Percentiles rank a stretch among this genome's conserved stretches.
Conservation (phyloP, 257 asterid genomes). For the Jasminum sambac region DNA sequence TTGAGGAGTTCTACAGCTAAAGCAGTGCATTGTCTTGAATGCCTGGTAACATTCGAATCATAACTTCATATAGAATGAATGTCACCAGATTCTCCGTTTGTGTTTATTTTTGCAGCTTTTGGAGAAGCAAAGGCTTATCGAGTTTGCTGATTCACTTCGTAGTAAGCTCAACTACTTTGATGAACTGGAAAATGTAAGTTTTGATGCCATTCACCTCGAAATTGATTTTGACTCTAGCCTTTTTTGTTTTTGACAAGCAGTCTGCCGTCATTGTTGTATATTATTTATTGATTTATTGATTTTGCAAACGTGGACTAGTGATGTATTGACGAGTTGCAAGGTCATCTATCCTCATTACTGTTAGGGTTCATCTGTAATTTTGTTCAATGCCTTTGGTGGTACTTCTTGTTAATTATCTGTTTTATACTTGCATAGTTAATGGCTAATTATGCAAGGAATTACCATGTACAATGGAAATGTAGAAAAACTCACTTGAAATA, state of each 20-base stretch:
- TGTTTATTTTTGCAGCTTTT: conserved; percentile 64
- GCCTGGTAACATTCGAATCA: neutral
- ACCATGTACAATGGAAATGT: neutral
- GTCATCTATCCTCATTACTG: neutral
- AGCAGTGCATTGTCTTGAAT: conserved; percentile 19
- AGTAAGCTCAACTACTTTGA: conserved; percentile 95
- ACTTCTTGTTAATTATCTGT: neutral
- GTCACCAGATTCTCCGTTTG: conserved; percentile 19
- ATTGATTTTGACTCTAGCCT: conserved; percentile 21
- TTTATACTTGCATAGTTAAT: conserved; percentile 4
- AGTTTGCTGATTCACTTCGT: conserved; percentile 96
- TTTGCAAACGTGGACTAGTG: conserved; percentile 17
- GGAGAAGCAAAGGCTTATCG: conserved; percentile 92
- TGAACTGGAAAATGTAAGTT: conserved; percentile 97
- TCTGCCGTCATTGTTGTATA: conserved; percentile 2
- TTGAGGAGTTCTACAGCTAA: neutral
- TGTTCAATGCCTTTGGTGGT: neutral
- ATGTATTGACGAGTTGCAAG: neutral
- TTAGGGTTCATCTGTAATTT: conserved; percentile 7
- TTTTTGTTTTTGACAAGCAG: conserved; percentile 20
- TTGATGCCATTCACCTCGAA: conserved; percentile 33
- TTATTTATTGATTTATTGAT: neutral
- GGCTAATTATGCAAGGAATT: conserved; percentile 8
- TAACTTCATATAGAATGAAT: conserved; percentile 17
- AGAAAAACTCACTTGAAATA: neutral